Conservation (phyloP, 2,329 filamentous ascomycete genomes). For the Xylariaceae sp. region DNA sequence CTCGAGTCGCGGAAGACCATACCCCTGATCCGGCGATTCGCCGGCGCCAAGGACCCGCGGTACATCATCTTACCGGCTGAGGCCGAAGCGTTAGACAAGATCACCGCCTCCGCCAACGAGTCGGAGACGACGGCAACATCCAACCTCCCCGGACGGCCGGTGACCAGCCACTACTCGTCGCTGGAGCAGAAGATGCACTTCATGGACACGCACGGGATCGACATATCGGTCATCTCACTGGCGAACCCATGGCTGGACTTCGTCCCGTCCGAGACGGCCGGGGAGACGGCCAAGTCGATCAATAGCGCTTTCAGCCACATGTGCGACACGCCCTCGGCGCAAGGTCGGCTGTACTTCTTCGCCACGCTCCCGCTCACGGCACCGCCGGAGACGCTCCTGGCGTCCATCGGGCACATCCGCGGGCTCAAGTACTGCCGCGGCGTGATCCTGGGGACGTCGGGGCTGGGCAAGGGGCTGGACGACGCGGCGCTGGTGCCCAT, state of each 20-base stretch:
- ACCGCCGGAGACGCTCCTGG: conserved; percentile 53
- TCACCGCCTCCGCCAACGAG: conserved; percentile 39
- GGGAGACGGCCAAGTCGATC: conserved; percentile 57
- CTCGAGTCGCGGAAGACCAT: conserved; percentile 56
- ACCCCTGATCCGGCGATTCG: conserved; percentile 66
- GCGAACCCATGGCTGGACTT: conserved; percentile 96
- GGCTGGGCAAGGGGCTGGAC: conserved; percentile 74
- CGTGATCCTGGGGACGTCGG: conserved; percentile 83
- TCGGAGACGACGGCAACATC: conserved; percentile 34
- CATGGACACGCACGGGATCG: conserved; percentile 79
- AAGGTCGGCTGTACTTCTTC: conserved; percentile 73
- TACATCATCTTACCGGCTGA: conserved; percentile 59
- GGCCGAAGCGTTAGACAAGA: conserved; percentile 40
- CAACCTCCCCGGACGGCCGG: conserved; percentile 66
- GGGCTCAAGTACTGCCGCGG: conserved; percentile 66
- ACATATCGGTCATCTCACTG: conserved; percentile 78
- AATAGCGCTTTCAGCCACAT: conserved; percentile 73
- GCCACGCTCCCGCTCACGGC: conserved; percentile 74
- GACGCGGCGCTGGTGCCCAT: conserved; percentile 68
- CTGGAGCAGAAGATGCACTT: conserved; percentile 76
- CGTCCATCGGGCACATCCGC: conserved; percentile 59
- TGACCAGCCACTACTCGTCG: conserved; percentile 78
- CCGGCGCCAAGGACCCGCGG: conserved; percentile 50
- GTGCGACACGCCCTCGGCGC: conserved; percentile 60
- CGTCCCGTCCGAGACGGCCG: conserved; percentile 55